Conservation (phyloP, 495 filamentous ascomycete genomes). For the Trichoderma gamsii region DNA sequence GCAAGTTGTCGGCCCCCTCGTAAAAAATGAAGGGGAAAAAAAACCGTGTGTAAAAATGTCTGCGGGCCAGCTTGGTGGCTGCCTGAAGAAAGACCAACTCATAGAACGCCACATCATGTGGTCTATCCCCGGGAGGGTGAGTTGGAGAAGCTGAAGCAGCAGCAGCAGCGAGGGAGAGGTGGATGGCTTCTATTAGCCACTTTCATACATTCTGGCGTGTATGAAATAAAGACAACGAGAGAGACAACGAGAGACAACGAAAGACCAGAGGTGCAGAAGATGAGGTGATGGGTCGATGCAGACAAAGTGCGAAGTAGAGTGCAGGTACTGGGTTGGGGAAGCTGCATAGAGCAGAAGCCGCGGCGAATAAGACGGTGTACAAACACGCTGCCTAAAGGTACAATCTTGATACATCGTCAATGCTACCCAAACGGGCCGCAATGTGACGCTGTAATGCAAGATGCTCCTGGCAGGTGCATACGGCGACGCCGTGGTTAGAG, state of each 20-base stretch:
- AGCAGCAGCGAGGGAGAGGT: not conserved
- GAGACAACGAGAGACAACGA: too few relatives aligned
- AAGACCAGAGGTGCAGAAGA: not conserved
- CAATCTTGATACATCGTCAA: constrained; percentile 1
- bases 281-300: not conserved
- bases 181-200: not conserved
- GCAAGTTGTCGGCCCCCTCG: not conserved
- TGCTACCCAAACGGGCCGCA: not conserved
- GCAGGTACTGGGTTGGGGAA: not conserved
- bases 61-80: not conserved
- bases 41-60: not conserved
- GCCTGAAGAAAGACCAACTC: not conserved
- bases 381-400: constrained; percentile 4
- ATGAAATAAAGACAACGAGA: constrained; percentile 1
- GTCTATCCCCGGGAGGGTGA: not conserved
- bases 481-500: constrained; percentile 13
- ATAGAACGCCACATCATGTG: constrained; percentile 7
- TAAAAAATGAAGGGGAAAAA: not conserved
- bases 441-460: constrained; percentile 12
- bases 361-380: not conserved
- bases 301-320: not conserved
- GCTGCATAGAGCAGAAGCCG: not conserved
- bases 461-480: constrained; percentile 14
- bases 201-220: not conserved
- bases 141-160: not conserved